Conservation (phyloP, 176 grass and related monocot genomes). For the Microstegium vimineum region DNA sequence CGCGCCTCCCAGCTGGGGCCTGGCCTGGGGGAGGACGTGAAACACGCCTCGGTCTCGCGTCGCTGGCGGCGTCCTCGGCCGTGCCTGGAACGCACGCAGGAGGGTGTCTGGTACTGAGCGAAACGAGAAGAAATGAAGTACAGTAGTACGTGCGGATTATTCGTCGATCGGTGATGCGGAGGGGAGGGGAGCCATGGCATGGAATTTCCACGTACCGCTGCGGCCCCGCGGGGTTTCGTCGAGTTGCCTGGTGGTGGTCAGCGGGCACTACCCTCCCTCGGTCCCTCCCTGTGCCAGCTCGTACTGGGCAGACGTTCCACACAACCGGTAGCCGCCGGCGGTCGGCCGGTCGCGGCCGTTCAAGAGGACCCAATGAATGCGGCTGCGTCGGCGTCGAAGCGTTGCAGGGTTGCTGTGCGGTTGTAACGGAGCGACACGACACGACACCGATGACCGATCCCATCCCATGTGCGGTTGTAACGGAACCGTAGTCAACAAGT, state of each 20-base stretch:
- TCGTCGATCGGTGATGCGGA: no score
- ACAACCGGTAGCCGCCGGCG: neutral
- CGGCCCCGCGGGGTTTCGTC: no score
- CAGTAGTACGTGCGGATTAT: neutral
- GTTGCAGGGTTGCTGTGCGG: no score
- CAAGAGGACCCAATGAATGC: neutral
- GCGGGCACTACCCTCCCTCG: no score
- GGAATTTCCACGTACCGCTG: no score
- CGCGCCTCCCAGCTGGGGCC: no score
- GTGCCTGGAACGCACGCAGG: neutral
- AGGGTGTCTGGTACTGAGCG: neutral
- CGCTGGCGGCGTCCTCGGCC: neutral
- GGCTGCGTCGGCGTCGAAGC: neutral
- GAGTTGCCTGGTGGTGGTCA: neutral
- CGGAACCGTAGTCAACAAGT: neutral
- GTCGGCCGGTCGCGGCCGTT: neutral
- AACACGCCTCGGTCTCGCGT: neutral
- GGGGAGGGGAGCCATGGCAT: no score
- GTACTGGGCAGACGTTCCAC: neutral
- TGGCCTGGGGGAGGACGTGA: neutral
- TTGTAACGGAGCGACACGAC: neutral
- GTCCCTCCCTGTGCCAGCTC: no score
- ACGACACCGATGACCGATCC: no score
- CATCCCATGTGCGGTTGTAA: conserved; percentile 5
- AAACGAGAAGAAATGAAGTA: neutral